Base-by-base conservation (phyloP, 345 rosid genomes). In the Camelina laxa region DNA sequence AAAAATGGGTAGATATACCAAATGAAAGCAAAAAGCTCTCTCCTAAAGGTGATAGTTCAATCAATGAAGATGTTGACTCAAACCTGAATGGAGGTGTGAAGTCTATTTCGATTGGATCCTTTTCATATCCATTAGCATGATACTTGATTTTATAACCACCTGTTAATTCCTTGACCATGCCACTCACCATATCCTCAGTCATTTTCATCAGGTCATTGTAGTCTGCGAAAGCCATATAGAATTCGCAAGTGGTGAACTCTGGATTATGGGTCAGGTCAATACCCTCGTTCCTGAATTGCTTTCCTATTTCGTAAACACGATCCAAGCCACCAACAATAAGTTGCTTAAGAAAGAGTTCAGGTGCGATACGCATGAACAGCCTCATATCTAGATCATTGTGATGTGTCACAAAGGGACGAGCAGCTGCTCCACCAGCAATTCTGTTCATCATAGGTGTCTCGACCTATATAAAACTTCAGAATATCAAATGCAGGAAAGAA, bases 381-480 rank as follows among this genome's bases (percentile, higher is more conserved):
- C 65, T 90, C 98, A 89, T 90, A 75, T 89, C 86, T 60, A 95
- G 72, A 16, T 95, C 99, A 72, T 92, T 92, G 82, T 95, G 99
- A 83, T 92, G 90, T 21, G 99, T 95, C 57, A 87, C 92, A 85
- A 95, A 95, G 21, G 98, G 98, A 17, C 94, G 88, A 21, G 97
- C 99, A 72, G 97, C 90, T 70, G 99, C 99, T 56, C 99, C 99
- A 64, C 99, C 99, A 56, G 98, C 86, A 84, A 92, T 95, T 94
- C 84, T 89, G 83, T 92, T 92, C 98, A 95, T 89, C 97, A 92
- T 92, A 62, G 98, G 97, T 50, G 99, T 95, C 79, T 95, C 99
- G 57, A 90, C 99, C 98, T 92, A 61, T 0, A 74, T 5, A 31
- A 39, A 50, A 49, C 6, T 1, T 19, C 49, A 14, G 19, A 27